Evolutionary conservation across 106 monocot species (phyloP), one percentile per base, ranked within the genome.

Genomic region (Xerophyta viscosa): DNA sequence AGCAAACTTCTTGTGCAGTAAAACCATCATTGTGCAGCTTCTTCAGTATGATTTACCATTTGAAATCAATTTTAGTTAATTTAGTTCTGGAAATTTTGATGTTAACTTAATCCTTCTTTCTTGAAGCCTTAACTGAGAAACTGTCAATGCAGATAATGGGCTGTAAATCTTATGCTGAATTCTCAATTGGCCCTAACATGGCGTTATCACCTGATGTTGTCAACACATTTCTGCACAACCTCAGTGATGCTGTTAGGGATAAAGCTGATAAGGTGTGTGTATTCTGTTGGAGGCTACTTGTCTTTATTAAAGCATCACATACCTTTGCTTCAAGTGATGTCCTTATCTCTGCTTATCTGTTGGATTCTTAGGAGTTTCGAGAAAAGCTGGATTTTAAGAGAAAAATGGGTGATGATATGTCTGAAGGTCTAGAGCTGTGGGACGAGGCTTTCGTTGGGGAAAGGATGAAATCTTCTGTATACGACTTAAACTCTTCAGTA

Each of bases 151-250:
- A 96, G 89, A 71, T 82, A 62, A 76, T 96, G 81, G 85, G 89
- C 3, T 96, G 70, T 56, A 85, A 73, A 69, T 85, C 80, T 42
- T 96, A 79, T 74, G 62, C 81, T 60, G 88, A 96, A 29, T 96
- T 96, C 69, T 80, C 88, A 45, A 74, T 82, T 71, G 58, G 61
- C 25, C 64, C 80, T 54, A 96, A 85, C 60, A 71, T 96, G 88
- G 96, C 96, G 20, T 64, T 70, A 66, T 76, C 74, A 68, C 75
- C 80, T 15, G 72, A 82, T 50, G 73, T 85, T 44, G 96, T 85
- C 24, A 63, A 33, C 42, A 64, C 75, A 8, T 96, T 89, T 77
- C 61, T 96, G 23, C 31, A 63, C 64, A 67, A 73, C 24, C 29
- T 96, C 64, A 82, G 78, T 60, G 46, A 52, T 24, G 76, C 46